Base-by-base conservation (phyloP, 2,329 filamentous ascomycete species). In the Xylogone sp. region DNA sequence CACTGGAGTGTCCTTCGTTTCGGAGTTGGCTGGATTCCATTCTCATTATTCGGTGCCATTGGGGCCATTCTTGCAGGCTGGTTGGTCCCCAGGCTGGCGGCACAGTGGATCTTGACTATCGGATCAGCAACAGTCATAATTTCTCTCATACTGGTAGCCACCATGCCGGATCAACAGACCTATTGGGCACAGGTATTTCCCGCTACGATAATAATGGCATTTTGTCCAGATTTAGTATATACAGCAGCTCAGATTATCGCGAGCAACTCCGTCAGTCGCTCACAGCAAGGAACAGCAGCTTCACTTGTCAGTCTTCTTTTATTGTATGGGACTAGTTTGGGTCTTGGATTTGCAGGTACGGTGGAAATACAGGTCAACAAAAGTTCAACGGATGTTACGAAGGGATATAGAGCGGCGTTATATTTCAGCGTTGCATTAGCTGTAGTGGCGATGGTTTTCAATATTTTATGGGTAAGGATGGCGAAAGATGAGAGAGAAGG, bases 221-320 rank as follows among this genome's bases (percentile, higher is more conserved):
- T 70, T 56, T 74, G 71, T 29, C 73, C 74, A 0, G 76, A 79
- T 52, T 69, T 79, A 1, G 68, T 76, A 4, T 77, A 71, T 48
- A 70, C 73, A 0, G 73, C 73, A 0, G 74, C 74, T 0, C 75
- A 78, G 52, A 73, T 79, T 6, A 75, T 79, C 49, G 74, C 75
- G 0, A 78, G 75, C 49, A 78, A 78, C 50, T 71, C 69, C 1
- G 75, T 79, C 4, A 65, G 59, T 3, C 65, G 69, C 1, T 64
- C 66, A 7, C 66, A 79, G 19, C 75, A 79, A 46, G 76, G 76
- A 0, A 66, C 78, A 3, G 76, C 75, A 0, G 72, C 69, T 0
- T 73, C 69, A 3, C 60, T 79, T 1, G 69, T 79, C 13, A 73
- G 75, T 0, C 69, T 67, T 0, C 48, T 74, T 16, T 64, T 68